Conservation (phyloP, 2,329 filamentous ascomycete species). For the Lasiodiplodia sp. region DNA sequence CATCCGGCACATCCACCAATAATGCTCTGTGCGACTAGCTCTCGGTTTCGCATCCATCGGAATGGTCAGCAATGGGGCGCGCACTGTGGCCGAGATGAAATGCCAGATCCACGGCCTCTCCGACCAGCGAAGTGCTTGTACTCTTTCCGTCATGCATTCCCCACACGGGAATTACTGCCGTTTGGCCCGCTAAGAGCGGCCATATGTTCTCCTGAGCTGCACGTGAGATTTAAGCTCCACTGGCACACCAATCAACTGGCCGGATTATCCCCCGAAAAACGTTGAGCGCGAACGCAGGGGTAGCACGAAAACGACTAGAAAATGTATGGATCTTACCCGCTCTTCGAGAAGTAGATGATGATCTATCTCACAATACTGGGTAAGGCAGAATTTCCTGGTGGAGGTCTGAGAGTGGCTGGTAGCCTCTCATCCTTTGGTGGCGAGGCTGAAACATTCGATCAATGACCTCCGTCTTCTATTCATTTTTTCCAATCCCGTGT, state of each 20-base stretch:
- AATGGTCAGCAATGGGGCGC: background rate
- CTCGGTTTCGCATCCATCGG: conserved; percentile 5
- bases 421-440: background rate
- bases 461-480: background rate
- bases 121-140: background rate
- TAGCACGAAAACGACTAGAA: background rate
- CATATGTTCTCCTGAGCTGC: background rate
- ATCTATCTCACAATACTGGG: background rate
- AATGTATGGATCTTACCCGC: background rate
- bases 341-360: background rate
- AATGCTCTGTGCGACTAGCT: background rate
- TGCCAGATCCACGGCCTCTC: conserved; percentile 3
- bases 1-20: background rate
- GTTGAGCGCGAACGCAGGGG: background rate
- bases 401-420: background rate
- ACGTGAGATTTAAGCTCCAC: conserved; percentile 2
- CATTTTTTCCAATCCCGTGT: background rate
- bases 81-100: background rate
- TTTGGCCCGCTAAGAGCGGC: background rate
- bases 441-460: background rate
- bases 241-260: background rate
- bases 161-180: conserved; percentile 12
- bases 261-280: background rate
- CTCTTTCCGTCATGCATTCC: conserved; percentile 1
- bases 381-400: background rate